Percentiles rank a stretch among this genome's conserved stretches.
Evolutionary conservation across 2,329 filamentous ascomycete species (phyloP).

Genomic region (Botrytis aclada): DNA sequence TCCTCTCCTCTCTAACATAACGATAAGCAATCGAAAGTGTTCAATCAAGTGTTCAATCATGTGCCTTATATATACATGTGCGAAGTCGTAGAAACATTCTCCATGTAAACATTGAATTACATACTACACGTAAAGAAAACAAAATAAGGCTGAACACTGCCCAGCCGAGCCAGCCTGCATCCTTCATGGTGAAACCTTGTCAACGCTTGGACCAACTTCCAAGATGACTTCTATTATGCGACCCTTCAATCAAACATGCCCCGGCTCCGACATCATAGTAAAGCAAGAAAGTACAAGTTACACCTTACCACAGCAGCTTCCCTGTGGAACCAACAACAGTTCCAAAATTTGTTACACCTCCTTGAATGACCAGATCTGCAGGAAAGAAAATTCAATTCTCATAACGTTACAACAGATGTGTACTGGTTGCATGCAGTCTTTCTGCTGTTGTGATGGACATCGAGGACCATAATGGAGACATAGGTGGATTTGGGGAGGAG

Average conservation of each 20-base stretch:
- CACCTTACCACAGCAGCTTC: conserved; percentile 4
- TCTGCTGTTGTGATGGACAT: conserved; percentile 54
- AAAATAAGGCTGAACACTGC: conserved; percentile 8
- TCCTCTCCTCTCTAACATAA: no score
- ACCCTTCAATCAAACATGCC: conserved; percentile 2
- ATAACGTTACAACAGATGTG: conserved; percentile 26
- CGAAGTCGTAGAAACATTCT: not conserved
- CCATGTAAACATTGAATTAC: not conserved
- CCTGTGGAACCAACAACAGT: conserved; percentile 5
- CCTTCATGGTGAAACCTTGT: conserved; percentile 7
- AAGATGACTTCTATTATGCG: conserved; percentile 6
- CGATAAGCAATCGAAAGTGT: no score
- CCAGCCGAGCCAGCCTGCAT: not conserved
- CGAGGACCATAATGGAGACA: conserved; percentile 48
- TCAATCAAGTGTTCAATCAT: no score
- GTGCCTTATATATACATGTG: no score
- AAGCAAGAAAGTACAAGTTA: conserved; percentile 12
- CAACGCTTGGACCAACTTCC: conserved; percentile 6
- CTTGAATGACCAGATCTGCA: not conserved
- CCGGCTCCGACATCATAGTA: not conserved
- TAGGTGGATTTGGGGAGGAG: conserved; percentile 32
- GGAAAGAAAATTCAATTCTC: not conserved
- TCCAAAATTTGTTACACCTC: not conserved
- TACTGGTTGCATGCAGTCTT: conserved; percentile 33
- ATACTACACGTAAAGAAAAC: not conserved